Evolutionary conservation across 345 rosid genomes (phyloP).

Genomic region (Ceriops zippeliana): DNA sequence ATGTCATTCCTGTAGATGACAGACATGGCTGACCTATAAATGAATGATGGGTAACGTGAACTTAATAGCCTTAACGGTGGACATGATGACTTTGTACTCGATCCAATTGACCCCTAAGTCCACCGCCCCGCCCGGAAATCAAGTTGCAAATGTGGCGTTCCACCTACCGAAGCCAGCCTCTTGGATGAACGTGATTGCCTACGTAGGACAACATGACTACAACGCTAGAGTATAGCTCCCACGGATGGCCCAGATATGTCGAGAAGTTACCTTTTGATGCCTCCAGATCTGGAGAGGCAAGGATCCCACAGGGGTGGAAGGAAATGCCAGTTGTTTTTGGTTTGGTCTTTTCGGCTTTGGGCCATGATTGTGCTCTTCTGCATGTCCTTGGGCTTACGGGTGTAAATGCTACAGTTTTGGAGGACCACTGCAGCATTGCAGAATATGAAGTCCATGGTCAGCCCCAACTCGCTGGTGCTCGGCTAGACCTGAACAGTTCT

Average conservation of each 20-base stretch:
- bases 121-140: slow-evolving; percentile 65
- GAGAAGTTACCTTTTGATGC: slow-evolving; percentile 43
- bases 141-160: slow-evolving; percentile 69
- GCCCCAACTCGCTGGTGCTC: too few relatives aligned
- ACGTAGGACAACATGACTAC: slow-evolving; percentile 71
- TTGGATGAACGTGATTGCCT: slow-evolving; percentile 69
- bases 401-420: slow-evolving; percentile 75
- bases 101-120: slow-evolving; percentile 78
- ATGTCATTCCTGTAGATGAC: slow-evolving; percentile 93
- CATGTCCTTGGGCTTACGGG: slow-evolving; percentile 70
- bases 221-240: slow-evolving; percentile 73
- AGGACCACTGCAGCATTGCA: slow-evolving; percentile 93
- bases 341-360: slow-evolving; percentile 87
- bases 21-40: slow-evolving; percentile 85
- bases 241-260: slow-evolving; percentile 85
- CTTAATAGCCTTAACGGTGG: slow-evolving; percentile 56
- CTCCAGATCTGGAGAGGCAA: slow-evolving; percentile 55
- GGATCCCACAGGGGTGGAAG: slow-evolving; percentile 69
- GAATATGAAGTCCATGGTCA: slow-evolving; percentile 80
- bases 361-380: slow-evolving; percentile 95
- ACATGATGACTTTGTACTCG: slow-evolving; percentile 67
- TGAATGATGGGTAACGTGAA: slow-evolving; percentile 79
- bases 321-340: slow-evolving; percentile 86
- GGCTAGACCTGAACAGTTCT: too few relatives aligned
- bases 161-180: slow-evolving; percentile 98